Conservation (phyloP, 768 basidiomycete genomes). For the Boletus pseudopeckii region DNA sequence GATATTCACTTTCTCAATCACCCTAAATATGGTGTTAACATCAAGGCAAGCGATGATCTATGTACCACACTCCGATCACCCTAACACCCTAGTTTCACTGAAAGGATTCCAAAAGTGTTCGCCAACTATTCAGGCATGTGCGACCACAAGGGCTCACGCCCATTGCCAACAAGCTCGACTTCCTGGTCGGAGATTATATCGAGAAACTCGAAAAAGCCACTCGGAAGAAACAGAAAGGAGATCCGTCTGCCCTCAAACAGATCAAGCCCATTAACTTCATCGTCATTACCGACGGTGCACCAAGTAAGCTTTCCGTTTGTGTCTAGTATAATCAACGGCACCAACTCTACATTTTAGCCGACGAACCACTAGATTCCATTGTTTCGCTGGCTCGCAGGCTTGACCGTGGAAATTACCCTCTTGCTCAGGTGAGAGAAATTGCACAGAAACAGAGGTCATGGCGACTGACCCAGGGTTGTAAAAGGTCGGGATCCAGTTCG, state of each 20-base stretch:
- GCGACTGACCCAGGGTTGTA: conserved; percentile 4
- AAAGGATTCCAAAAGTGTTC: conserved; percentile 39
- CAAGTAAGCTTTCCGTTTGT: conserved; percentile 39
- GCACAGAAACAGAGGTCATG: too few species aligned
- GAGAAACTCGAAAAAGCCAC: conserved; percentile 33
- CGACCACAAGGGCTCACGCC: conserved; percentile 44
- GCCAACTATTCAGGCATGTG: conserved; percentile 42
- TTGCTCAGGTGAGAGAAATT: conserved; percentile 43
- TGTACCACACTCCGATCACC: not conserved
- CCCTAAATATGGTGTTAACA: conserved; percentile 26
- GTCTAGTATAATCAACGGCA: not conserved
- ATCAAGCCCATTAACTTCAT: conserved; percentile 59
- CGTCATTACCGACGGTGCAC: conserved; percentile 61
- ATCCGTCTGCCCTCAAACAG: conserved; percentile 21
- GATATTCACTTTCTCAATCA: conserved; percentile 62
- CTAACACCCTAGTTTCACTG: not conserved
- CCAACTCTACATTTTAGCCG: conserved; percentile 34
- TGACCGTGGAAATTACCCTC: conserved; percentile 48
- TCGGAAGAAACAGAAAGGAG: conserved; percentile 20
- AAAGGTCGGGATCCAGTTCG: conserved; percentile 67
- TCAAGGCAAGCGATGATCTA: conserved; percentile 35
- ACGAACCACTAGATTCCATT: conserved; percentile 50
- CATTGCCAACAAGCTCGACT: conserved; percentile 41
- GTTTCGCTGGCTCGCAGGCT: conserved; percentile 46
- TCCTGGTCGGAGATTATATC: conserved; percentile 38